Percentiles rank a stretch among this genome's conserved stretches.
Conservation (phyloP, 164 flowering plant species). For the Stephania cephalantha region DNA sequence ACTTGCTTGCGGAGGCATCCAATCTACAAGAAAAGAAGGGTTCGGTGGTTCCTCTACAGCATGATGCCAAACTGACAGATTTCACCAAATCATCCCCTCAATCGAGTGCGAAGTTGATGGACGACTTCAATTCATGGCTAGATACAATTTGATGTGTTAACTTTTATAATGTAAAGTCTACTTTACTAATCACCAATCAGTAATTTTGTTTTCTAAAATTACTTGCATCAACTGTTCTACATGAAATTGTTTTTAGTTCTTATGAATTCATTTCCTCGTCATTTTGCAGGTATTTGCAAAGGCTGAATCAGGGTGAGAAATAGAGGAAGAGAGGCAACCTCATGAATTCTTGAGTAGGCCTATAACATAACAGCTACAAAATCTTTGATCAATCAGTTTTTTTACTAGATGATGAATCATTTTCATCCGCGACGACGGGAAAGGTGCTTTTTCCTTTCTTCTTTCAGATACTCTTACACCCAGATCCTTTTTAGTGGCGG, state of each 20-base stretch:
- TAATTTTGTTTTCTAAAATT: neutral
- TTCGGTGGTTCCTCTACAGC: constrained; percentile 1
- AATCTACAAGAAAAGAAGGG: constrained; percentile 11
- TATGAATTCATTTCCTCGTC: neutral
- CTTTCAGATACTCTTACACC: neutral
- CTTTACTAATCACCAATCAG: too few relatives aligned
- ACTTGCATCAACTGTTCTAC: neutral
- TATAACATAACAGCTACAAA: neutral
- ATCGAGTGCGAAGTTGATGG: constrained; percentile 33
- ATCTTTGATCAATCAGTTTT: neutral
- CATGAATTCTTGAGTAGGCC: neutral
- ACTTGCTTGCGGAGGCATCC: constrained; percentile 39
- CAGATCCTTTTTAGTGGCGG: neutral
- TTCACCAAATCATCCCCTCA: constrained; percentile 10
- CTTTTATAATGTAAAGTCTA: neutral
- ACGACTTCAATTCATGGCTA: constrained; percentile 79
- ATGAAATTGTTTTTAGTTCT: neutral
- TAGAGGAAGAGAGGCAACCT: neutral
- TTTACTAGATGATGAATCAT: neutral
- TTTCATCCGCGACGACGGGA: neutral
- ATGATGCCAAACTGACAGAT: neutral
- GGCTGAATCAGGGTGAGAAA: neutral
- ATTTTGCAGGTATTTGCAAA: neutral
- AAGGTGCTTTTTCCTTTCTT: neutral
- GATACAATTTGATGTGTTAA: constrained; percentile 38